Base-by-base conservation (phyloP, 2,329 filamentous ascomycete species). In the Apiospora phragmitis region DNA sequence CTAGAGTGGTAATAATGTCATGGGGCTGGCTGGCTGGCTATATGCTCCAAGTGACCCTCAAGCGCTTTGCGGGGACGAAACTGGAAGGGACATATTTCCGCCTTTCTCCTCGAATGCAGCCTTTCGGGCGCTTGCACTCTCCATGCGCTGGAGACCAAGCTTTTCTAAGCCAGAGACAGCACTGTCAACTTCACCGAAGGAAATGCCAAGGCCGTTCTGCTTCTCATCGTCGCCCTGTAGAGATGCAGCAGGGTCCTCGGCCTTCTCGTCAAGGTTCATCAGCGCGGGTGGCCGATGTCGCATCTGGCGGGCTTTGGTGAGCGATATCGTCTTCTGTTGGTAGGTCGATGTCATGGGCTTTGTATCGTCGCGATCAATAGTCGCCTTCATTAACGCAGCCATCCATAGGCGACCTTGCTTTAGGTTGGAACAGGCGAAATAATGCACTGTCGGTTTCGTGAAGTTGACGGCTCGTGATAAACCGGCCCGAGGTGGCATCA, bases 361-460 rank as follows among this genome's bases (percentile, higher is more conserved):
- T 4, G 89, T 89, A 77, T 92, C 90, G 76, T 99, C 96, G 72
- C 95, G 92, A 79, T 98, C 95, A 76, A 99, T 99, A 1, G 96
- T 99, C 14, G 96, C 96, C 83, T 99, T 99, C 94, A 99, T 97
- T 68, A 99, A 85, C 7, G 96, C 96, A 5, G 94, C 96, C 96
- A 99, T 99, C 96, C 96, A 99, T 51, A 97, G 85, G 16, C 96
- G 91, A 21, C 96, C 96, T 78, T 96, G 90, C 76, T 94, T 91
- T 71, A 98, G 85, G 76, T 93, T 97, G 68, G 97, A 95, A 29
- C 98, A 94, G 6, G 97, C 96, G 81, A 99, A 99, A 81, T 98
- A 98, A 81, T 99, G 96, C 49, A 98, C 93, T 11, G 94, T 96
- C 5, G 96, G 96, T 80, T 98, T 98, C 1, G 96, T 99, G 80